Conservation (phyloP, 1,139 yeast genomes). For the Hyphopichia khmerensis region DNA sequence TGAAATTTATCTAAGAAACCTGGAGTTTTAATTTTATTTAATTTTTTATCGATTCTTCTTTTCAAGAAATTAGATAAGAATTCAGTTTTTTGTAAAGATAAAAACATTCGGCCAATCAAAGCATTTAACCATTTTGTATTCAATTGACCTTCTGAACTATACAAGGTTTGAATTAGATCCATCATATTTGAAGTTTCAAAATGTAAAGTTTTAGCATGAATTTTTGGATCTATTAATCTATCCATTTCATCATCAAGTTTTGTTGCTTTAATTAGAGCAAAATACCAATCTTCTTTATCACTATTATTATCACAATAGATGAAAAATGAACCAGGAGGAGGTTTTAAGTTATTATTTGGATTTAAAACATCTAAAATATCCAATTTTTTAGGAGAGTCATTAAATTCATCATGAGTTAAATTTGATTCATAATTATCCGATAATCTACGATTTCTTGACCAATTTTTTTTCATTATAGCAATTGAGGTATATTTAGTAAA, state of each 20-base stretch:
- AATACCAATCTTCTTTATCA: conserved; percentile 92
- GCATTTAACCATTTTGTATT: conserved; percentile 93
- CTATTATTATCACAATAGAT: conserved; percentile 73
- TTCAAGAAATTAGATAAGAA: conserved; percentile 57
- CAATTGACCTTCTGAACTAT: conserved; percentile 79
- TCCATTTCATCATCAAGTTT: conserved; percentile 24
- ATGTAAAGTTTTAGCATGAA: conserved; percentile 72
- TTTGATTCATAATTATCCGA: conserved; percentile 21
- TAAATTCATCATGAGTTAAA: conserved; percentile 13
- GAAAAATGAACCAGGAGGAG: conserved; percentile 62
- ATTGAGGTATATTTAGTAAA: conserved; percentile 81
- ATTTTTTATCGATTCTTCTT: conserved; percentile 63
- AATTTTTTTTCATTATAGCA: conserved; percentile 53
- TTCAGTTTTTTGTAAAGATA: conserved; percentile 72
- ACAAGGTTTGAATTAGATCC: conserved; percentile 69
- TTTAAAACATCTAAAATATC: conserved; percentile 1
- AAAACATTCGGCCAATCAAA: conserved; percentile 73
- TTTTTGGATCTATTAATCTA: conserved; percentile 17
- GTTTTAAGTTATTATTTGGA: conserved; percentile 14
- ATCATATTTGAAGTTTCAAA: conserved; percentile 71
- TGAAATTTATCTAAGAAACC: conserved; percentile 82
- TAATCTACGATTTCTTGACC: conserved; percentile 27
- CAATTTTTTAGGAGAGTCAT: background rate
- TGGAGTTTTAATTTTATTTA: conserved; percentile 79
- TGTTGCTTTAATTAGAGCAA: conserved; percentile 75